These are phyloP conservation scores for Candida smagusa DNA, from an alignment of 1,139 yeast genomes.

Conservation along the genomic window DNA sequence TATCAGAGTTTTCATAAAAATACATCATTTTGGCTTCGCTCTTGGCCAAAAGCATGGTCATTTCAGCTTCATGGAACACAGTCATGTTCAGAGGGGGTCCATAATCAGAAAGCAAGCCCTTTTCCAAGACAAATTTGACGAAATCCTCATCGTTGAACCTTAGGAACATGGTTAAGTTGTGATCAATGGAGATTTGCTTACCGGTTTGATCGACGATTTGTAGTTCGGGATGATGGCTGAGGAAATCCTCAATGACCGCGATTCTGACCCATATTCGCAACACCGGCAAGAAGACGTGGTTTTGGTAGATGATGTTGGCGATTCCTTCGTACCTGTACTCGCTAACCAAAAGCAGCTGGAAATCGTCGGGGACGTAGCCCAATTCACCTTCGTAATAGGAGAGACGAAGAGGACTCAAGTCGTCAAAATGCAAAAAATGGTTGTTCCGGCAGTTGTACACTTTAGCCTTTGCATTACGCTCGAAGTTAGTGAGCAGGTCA, in stretches of 20 bases:
- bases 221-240: slow-evolving; percentile 9
- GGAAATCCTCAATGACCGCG: slow-evolving; percentile 16
- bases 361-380: slow-evolving; percentile 31
- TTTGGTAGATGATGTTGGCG: slow-evolving; percentile 8
- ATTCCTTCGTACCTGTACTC: slow-evolving; percentile 29
- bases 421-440: slow-evolving; percentile 20
- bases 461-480: slow-evolving; percentile 10
- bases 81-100: slow-evolving; percentile 28
- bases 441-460: slow-evolving; percentile 18
- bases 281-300: slow-evolving; percentile 17
- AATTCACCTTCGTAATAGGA: slow-evolving; percentile 33
- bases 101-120: slow-evolving; percentile 28
- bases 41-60: slow-evolving; percentile 15
- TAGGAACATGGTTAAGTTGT: slow-evolving; percentile 1
- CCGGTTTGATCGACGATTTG: not conserved
- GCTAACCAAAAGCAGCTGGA: slow-evolving; percentile 21
- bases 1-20: slow-evolving; percentile 11
- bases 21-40: slow-evolving; percentile 15
- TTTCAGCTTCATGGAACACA: slow-evolving; percentile 29
- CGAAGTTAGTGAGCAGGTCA: slow-evolving; percentile 7
- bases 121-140: slow-evolving; percentile 20
- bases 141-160: slow-evolving; percentile 29
- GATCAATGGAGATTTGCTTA: not conserved
- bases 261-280: slow-evolving; percentile 30
- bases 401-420: slow-evolving; percentile 30